Percentiles rank a stretch among this genome's conserved stretches.
Conservation (phyloP, 306 rosid species). For the Quercus agrifolia region DNA sequence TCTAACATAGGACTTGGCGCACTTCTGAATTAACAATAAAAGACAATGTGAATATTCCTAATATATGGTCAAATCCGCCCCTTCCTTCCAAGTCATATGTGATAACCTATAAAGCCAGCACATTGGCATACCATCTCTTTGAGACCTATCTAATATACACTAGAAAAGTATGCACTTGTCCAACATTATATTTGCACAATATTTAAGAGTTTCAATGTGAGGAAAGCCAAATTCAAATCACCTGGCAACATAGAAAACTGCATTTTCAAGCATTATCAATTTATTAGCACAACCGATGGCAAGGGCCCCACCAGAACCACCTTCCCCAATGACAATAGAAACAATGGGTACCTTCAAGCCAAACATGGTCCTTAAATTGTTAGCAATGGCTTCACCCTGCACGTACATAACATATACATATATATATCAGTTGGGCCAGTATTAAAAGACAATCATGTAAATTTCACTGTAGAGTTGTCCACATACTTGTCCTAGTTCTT, state of each 20-base stretch:
- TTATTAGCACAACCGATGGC: conserved; percentile 97
- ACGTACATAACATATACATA: conserved; percentile 18
- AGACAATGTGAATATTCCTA: neutral
- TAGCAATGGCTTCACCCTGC: conserved; percentile 99
- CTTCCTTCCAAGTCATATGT: neutral
- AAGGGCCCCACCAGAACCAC: conserved; percentile 99
- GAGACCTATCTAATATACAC: conserved; percentile 21
- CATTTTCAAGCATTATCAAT: conserved; percentile 94
- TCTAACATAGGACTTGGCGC: neutral
- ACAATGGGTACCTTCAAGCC: conserved; percentile 90
- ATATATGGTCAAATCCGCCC: neutral
- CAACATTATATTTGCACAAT: conserved; percentile 2
- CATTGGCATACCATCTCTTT: conserved; percentile 12
- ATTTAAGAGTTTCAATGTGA: conserved; percentile 9
- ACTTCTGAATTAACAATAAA: conserved; percentile 8
- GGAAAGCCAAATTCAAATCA: conserved; percentile 27
- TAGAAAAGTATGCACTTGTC: conserved; percentile 4
- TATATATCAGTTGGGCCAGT: conserved; percentile 25
- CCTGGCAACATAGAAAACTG: conserved; percentile 99
- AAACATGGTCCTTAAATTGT: conserved; percentile 85
- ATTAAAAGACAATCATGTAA: conserved; percentile 14
- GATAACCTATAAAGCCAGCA: neutral
- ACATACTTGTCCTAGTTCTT: conserved; percentile 85
- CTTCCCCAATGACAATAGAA: conserved; percentile 96
- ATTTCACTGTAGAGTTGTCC: conserved; percentile 7